A percentile compares a stretch with the other conserved stretches of the same genome.
phyloP scores from a whole-genome alignment of 441 rosid species.

The Bruguiera hainesii region DNA sequence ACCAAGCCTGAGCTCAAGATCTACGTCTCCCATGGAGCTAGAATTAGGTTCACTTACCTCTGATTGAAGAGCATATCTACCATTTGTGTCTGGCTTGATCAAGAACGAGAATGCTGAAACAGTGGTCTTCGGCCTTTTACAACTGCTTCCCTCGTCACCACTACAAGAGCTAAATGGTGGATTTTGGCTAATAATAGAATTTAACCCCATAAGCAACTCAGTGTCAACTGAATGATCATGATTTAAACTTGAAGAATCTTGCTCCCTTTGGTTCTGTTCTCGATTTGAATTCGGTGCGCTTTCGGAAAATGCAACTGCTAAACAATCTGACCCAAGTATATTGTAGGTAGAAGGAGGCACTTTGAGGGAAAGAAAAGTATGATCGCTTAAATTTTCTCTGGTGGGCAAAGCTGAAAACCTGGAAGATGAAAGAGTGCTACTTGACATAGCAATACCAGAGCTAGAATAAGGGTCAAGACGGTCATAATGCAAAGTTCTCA shows the following conservation, averaged over 20 bases:
- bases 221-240: constrained; percentile 32
- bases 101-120: constrained; percentile 30
- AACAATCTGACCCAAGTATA: constrained; percentile 13
- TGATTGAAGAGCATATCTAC: constrained; percentile 19
- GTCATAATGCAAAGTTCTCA: constrained; percentile 23
- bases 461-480: constrained; percentile 14
- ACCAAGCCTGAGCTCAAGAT: constrained; percentile 97
- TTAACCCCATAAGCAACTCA: constrained; percentile 44
- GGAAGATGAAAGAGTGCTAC: constrained; percentile 24
- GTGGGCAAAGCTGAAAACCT: constrained; percentile 33
- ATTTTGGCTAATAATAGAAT: constrained; percentile 20
- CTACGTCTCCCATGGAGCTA: constrained; percentile 54
- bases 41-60: constrained; percentile 30
- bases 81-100: constrained; percentile 21
- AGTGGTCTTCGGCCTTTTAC: constrained; percentile 30
- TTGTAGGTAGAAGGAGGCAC: neutral
- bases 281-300: constrained; percentile 1
- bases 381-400: constrained; percentile 20
- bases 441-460: constrained; percentile 18
- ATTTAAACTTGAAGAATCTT: constrained; percentile 8
- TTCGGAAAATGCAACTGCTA: neutral
- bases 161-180: constrained; percentile 13
- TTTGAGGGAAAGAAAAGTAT: constrained; percentile 16
- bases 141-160: constrained; percentile 19
- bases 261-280: constrained; percentile 13